phyloP scores from a whole-genome alignment of 768 basidiomycete genomes.

The Lactifluus rugatus region DNA sequence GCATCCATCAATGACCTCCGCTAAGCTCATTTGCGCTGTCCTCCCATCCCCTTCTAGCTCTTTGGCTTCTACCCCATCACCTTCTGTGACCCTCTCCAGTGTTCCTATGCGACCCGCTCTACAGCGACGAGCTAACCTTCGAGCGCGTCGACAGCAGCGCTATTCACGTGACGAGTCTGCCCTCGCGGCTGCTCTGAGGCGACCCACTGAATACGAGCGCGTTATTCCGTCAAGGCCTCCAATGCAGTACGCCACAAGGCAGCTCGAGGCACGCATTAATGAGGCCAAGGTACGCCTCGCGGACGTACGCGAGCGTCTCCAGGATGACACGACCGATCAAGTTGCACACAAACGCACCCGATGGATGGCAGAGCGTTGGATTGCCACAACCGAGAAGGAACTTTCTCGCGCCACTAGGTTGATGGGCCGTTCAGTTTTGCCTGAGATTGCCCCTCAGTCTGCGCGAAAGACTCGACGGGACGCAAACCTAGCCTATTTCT shows the following conservation, averaged over 20 bases:
- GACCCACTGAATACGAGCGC: constrained; percentile 4
- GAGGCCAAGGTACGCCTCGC: constrained; percentile 9
- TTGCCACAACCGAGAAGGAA: constrained; percentile 7
- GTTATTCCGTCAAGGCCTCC: constrained; percentile 3
- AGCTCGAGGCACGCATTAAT: constrained; percentile 1
- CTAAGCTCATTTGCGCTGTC: neutral
- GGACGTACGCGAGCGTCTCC: constrained; percentile 13
- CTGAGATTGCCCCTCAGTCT: neutral
- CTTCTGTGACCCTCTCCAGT: neutral
- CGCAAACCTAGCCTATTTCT: constrained; percentile 16
- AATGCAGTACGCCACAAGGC: constrained; percentile 1
- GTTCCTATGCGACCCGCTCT: neutral
- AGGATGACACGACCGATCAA: constrained; percentile 6
- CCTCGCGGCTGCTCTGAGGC: neutral
- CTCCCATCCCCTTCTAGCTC: neutral
- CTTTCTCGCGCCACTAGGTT: neutral
- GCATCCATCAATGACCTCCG: neutral
- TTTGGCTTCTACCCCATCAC: neutral
- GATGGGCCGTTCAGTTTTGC: neutral
- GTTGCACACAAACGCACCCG: constrained; percentile 5
- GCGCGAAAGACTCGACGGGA: constrained; percentile 2
- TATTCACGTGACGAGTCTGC: constrained; percentile 15
- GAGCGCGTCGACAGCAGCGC: constrained; percentile 3
- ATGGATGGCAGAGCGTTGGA: constrained; percentile 18
- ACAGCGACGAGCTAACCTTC: constrained; percentile 1